These are phyloP conservation scores for Leersia perrieri DNA, from an alignment of 176 grass and related monocot genomes.

Conservation along the genomic window DNA sequence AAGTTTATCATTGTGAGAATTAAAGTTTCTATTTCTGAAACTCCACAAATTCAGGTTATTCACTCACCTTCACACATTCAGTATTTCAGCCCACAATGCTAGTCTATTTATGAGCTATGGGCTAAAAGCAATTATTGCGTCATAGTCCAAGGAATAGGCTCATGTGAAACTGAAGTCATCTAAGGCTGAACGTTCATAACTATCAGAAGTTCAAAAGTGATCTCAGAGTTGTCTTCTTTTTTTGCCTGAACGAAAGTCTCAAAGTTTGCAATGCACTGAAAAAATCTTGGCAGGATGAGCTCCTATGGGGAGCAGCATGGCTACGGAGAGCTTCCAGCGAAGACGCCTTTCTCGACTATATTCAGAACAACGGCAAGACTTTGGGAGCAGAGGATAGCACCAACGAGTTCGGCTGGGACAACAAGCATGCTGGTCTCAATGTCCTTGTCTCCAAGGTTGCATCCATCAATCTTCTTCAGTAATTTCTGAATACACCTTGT, in stretches of 20 bases:
- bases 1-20: too few relatives aligned
- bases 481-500: neutral
- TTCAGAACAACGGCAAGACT: slow-evolving; percentile 89
- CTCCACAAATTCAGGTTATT: neutral
- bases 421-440: slow-evolving; percentile 94
- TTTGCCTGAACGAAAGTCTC: neutral
- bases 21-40: neutral
- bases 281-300: slow-evolving; percentile 62
- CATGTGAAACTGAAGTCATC: neutral
- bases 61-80: neutral
- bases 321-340: slow-evolving; percentile 70
- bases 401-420: slow-evolving; percentile 97
- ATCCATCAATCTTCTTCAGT: neutral
- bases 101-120: neutral
- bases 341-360: slow-evolving; percentile 70
- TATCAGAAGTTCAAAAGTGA: neutral
- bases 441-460: slow-evolving; percentile 80
- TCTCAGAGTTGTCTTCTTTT: neutral
- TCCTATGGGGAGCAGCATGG: slow-evolving; percentile 97
- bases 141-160: neutral
- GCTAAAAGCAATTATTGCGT: neutral
- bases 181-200: neutral
- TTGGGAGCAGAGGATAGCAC: slow-evolving; percentile 80
- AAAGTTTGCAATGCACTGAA: neutral
- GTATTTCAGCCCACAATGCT: neutral